A percentile compares a stretch with the other conserved stretches of the same genome.
Conservation (phyloP, 2,329 filamentous ascomycete genomes). For the Dothistroma pini region DNA sequence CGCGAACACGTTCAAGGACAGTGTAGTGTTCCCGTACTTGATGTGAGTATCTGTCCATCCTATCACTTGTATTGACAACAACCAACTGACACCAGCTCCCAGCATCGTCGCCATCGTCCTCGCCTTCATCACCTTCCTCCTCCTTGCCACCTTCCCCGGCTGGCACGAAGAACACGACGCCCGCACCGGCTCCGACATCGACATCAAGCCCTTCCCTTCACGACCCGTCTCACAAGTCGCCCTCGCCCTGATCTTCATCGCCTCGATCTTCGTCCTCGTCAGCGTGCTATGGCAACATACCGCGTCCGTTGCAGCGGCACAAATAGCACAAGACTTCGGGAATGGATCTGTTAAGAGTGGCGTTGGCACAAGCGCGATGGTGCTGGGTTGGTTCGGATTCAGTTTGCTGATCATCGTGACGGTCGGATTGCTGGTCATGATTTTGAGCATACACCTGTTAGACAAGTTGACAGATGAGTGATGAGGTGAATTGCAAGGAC, state of each 20-base stretch:
- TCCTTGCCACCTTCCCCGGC: slow-evolving; percentile 93
- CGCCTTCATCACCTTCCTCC: slow-evolving; percentile 90
- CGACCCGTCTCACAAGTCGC: slow-evolving; percentile 89
- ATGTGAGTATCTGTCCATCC: slow-evolving; percentile 57
- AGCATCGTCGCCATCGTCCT: slow-evolving; percentile 98
- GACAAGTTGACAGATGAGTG: slow-evolving; percentile 53
- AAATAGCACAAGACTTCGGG: slow-evolving; percentile 87
- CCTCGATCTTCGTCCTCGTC: slow-evolving; percentile 63
- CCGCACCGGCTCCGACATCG: slow-evolving; percentile 71
- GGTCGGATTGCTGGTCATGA: slow-evolving; percentile 93
- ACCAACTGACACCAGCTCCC: slow-evolving; percentile 13
- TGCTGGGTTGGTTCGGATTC: slow-evolving; percentile 97
- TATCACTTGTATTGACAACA: background rate
- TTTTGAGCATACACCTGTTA: slow-evolving; percentile 82
- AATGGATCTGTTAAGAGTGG: slow-evolving; percentile 85
- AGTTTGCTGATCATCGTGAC: slow-evolving; percentile 92
- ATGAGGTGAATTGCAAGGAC: slow-evolving; percentile 12
- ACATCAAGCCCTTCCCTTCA: slow-evolving; percentile 91
- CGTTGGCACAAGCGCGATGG: slow-evolving; percentile 92
- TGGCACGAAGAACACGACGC: slow-evolving; percentile 91
- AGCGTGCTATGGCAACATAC: slow-evolving; percentile 86
- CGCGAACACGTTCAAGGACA: slow-evolving; percentile 94
- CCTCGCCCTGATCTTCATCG: slow-evolving; percentile 81
- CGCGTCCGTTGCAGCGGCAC: slow-evolving; percentile 88
- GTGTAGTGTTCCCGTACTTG: slow-evolving; percentile 95